Base-by-base conservation (phyloP, 495 filamentous ascomycete species). In the Collariella sp. region DNA sequence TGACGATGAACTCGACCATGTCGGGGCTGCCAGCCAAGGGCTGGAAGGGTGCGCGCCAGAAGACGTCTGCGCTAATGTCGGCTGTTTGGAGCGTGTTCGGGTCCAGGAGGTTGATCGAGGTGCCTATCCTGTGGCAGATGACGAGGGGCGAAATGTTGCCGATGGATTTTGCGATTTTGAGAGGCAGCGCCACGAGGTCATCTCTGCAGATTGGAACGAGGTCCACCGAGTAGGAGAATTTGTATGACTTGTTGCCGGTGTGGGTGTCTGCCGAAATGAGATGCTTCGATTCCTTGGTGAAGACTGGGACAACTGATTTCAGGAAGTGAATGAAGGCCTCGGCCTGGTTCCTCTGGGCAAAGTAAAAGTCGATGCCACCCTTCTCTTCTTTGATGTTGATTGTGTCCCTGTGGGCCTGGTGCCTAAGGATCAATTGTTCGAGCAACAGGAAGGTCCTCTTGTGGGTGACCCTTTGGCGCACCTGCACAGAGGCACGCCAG, bases 371-470 rank as follows among this genome's bases (percentile, higher is more conserved):
- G 42, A 99, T 79, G 18, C 94, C 94, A 62, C 95, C 85, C 66
- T 86, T 88, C 9, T 85, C 84, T 64, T 98, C 93, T 62, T 94
- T 95, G 69, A 98, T 97, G 68, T 96, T 97, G 67, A 95, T 86
- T 1, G 91, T 88, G 56, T 99, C 91, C 58, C 83, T 83, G 67
- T 99, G 93, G 2, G 91, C 93, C 26, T 80, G 80, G 64, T 96
- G 86, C 72, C 95, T 96, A 26, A 99, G 74, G 66, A 99, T 95
- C 23, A 97, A 76, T 71, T 99, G 94, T 62, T 99, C 94, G 15
- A 98, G 86, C 70, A 88, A 94, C 7, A 97, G 72, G 72, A 99
- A 97, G 5, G 93, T 97, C 57, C 94, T 80, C 77, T 99, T 99
- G 70, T 99, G 94, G 0, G 87, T 82, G 22, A 99, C 94, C 66